phyloP scores from a whole-genome alignment of 371 early-diverging fungal genomes.

The Actinomortierella ambigua region DNA sequence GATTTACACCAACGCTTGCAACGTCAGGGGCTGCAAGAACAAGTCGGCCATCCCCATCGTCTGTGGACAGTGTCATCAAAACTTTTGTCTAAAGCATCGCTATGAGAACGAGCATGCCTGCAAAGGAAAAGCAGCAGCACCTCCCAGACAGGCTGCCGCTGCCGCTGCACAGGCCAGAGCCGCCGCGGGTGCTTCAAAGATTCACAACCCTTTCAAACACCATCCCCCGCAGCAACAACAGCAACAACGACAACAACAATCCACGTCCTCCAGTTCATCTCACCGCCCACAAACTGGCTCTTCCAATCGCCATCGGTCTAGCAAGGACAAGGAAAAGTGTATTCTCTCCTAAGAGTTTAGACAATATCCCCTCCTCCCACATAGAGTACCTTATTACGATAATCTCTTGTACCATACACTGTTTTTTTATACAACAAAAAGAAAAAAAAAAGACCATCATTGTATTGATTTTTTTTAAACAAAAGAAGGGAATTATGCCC shows the following conservation, averaged over 20 bases:
- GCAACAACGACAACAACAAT: conserved; percentile 3
- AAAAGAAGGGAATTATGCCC: conserved; percentile 11
- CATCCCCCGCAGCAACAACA: conserved; percentile 4
- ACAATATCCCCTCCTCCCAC: too few species aligned
- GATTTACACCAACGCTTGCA: conserved; percentile 58
- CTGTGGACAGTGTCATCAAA: conserved; percentile 60
- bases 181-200: conserved; percentile 1
- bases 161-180: not conserved
- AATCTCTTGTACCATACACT: not conserved
- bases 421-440: not conserved
- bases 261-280: not conserved
- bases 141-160: not conserved
- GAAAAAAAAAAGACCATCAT: not conserved
- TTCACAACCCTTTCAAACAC: not conserved
- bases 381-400: not conserved
- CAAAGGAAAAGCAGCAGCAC: conserved; percentile 13
- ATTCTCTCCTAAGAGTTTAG: conserved; percentile 13
- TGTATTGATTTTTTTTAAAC: too few species aligned
- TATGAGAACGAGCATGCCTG: conserved; percentile 66
- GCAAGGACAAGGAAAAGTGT: conserved; percentile 43
- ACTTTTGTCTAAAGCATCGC: conserved; percentile 70
- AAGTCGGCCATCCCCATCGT: conserved; percentile 61
- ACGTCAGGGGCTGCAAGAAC: conserved; percentile 57
- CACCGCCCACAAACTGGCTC: not conserved
- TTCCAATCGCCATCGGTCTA: too few species aligned